Evolutionary conservation across 306 rosid species (phyloP).

Genomic region (Psophocarpus tetragonolobus): DNA sequence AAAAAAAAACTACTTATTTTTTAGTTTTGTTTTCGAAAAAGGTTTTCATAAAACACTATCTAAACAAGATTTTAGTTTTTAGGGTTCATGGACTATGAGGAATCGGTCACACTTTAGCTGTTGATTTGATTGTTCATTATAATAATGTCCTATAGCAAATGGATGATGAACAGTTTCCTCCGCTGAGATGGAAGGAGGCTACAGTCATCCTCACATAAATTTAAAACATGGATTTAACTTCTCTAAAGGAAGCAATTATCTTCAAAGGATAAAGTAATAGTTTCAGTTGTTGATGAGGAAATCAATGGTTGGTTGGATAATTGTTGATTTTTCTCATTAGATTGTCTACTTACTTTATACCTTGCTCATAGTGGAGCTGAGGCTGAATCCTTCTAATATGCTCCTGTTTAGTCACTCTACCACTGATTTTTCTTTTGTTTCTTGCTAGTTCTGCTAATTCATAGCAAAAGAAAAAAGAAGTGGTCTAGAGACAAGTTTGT

Average conservation of each 20-base stretch:
- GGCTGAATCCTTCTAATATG: not conserved
- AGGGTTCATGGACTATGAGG: constrained; percentile 52
- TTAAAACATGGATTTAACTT: not conserved
- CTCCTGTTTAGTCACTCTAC: not conserved
- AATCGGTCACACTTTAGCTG: constrained; percentile 54
- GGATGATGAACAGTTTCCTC: constrained; percentile 91
- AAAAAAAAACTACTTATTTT: too few species aligned
- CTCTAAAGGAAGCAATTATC: not conserved
- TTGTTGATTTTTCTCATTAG: not conserved
- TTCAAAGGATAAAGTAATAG: not conserved
- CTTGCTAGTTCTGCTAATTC: not conserved
- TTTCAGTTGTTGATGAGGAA: not conserved
- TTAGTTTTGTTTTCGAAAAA: too few species aligned
- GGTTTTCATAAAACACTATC: too few species aligned
- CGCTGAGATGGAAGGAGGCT: constrained; percentile 67
- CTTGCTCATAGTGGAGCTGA: not conserved
- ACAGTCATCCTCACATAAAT: constrained; percentile 43
- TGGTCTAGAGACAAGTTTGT: not conserved
- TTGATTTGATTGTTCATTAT: constrained; percentile 56
- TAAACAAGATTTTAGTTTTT: too few species aligned
- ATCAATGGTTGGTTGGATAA: not conserved
- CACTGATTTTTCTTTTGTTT: not conserved
- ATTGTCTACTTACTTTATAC: not conserved
- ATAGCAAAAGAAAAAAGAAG: not conserved
- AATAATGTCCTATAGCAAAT: constrained; percentile 64